Evolutionary conservation across 2,329 filamentous ascomycete species (phyloP), one percentile per base, ranked within the genome.

Genomic region (Calonectria leucothoes): DNA sequence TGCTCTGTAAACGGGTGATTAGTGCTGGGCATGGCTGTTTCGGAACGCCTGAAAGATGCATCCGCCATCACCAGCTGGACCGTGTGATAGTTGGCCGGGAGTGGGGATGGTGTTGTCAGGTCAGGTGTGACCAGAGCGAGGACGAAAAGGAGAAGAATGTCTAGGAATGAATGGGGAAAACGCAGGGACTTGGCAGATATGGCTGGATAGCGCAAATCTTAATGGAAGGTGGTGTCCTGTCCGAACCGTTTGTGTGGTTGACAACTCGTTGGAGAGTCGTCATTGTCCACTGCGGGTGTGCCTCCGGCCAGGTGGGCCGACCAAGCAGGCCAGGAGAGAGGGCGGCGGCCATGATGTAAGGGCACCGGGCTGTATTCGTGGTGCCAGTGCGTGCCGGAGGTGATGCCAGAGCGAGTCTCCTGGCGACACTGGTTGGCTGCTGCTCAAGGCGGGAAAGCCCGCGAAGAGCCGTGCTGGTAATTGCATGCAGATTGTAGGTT

Each of bases 401-500:
- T 39, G 55, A 39, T 39, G 33, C 11, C 55, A 59, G 33, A 27
- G 25, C 5, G 17, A 27, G 49, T 25, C 49, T 4, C 27, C 20
- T 7, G 27, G 27, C 20, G 31, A 25, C 12, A 8, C 12, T 59
- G 33, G 55, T 27, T 37, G n/a, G 51, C n/a, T 66, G 27, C 49
- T 39, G 12, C 63, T 66, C 45, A 39, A 29, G 31, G n/a, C 63
- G 55, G 55, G 55, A 59, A 59, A 59, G 55, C 55, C 55, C 55
- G 55, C 55, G 31, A 37, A 42, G 29, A 10, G 39, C 45, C 25
- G 45, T 31, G 33, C 55, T 59, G 33, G 55, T 59, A 35, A 59
- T 59, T 59, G 55, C 55, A 59, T 59, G 55, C 55, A 59, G 55
- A 59, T 59, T 55, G 27, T 23, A 37, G 55, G n/a, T 15, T 23